A percentile compares a stretch with the other conserved stretches of the same genome.
Conservation (phyloP, 2,329 filamentous ascomycete species). For the Capronia americana region DNA sequence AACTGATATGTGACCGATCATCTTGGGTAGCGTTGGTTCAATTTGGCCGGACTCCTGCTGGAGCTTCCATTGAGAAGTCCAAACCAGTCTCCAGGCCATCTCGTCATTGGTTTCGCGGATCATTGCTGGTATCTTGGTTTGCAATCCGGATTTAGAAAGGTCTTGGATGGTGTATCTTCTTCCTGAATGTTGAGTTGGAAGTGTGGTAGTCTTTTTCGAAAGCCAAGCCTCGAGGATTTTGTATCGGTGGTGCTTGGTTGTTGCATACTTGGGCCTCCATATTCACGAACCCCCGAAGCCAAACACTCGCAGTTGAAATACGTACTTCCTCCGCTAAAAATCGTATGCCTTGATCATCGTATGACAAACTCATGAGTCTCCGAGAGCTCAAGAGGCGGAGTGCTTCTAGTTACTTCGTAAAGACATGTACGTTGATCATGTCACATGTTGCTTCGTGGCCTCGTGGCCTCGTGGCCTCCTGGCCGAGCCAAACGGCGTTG, state of each 20-base stretch:
- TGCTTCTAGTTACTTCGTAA: neutral
- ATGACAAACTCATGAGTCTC: slow-evolving; percentile 24
- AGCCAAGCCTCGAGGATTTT: neutral
- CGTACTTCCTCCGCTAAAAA: neutral
- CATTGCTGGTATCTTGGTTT: neutral
- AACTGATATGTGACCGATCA: slow-evolving; percentile 26
- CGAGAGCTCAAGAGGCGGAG: neutral
- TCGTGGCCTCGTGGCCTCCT: neutral
- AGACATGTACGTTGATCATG: neutral
- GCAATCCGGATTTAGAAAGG: neutral
- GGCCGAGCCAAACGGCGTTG: neutral
- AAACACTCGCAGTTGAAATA: neutral
- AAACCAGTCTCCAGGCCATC: slow-evolving; percentile 17
- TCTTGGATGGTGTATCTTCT: neutral
- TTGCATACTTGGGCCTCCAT: neutral
- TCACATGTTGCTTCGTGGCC: neutral
- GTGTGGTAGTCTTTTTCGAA: neutral
- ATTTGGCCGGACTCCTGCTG: slow-evolving; percentile 24
- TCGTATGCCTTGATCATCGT: slow-evolving; percentile 6
- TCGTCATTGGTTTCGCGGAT: slow-evolving; percentile 15
- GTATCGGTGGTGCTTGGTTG: neutral
- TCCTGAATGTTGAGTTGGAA: neutral
- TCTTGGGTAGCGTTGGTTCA: slow-evolving; percentile 23
- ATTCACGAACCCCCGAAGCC: too few species aligned
- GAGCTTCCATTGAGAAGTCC: slow-evolving; percentile 27